These are phyloP conservation scores for Yamadazyma tumulicola DNA, from an alignment of 805 yeast species.

Conservation along the genomic window DNA sequence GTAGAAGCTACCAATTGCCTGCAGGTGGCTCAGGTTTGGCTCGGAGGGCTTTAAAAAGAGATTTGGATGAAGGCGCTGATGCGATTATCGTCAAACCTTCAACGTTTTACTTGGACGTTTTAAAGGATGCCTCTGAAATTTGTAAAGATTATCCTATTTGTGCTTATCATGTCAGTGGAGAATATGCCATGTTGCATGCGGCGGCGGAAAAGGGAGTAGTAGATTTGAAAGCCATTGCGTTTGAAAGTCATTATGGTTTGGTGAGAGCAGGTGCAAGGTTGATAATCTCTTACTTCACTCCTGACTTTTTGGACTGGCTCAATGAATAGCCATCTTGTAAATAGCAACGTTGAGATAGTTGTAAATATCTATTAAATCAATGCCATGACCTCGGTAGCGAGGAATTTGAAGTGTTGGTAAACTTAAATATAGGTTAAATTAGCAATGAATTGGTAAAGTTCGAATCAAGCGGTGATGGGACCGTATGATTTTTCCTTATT, in stretches of 20 bases:
- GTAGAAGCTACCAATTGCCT: constrained; percentile 91
- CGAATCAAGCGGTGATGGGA: too few relatives aligned
- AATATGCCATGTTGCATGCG: constrained; percentile 96
- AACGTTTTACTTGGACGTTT: constrained; percentile 88
- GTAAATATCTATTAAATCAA: too few relatives aligned
- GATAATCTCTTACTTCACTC: constrained; percentile 89
- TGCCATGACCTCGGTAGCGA: too few relatives aligned
- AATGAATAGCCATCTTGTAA: constrained; percentile 13
- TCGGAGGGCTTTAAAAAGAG: constrained; percentile 83
- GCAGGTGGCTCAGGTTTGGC: constrained; percentile 92
- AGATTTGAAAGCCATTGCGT: constrained; percentile 77
- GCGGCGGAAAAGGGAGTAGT: constrained; percentile 95
- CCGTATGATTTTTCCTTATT: too few relatives aligned
- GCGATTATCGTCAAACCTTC: constrained; percentile 95
- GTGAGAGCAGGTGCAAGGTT: constrained; percentile 94
- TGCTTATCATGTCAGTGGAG: constrained; percentile 96
- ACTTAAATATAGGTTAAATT: too few relatives aligned
- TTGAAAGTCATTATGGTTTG: constrained; percentile 87
- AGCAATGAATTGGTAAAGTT: too few relatives aligned
- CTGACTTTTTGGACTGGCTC: constrained; percentile 94
- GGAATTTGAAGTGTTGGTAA: too few relatives aligned
- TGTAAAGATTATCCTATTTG: constrained; percentile 86
- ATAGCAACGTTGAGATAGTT: too few relatives aligned
- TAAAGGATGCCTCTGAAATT: constrained; percentile 80
- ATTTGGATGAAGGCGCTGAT: constrained; percentile 89